Evolutionary conservation across 2,329 filamentous ascomycete species (phyloP), one percentile per base, ranked within the genome.

Genomic region (Aspergillus unguis): DNA sequence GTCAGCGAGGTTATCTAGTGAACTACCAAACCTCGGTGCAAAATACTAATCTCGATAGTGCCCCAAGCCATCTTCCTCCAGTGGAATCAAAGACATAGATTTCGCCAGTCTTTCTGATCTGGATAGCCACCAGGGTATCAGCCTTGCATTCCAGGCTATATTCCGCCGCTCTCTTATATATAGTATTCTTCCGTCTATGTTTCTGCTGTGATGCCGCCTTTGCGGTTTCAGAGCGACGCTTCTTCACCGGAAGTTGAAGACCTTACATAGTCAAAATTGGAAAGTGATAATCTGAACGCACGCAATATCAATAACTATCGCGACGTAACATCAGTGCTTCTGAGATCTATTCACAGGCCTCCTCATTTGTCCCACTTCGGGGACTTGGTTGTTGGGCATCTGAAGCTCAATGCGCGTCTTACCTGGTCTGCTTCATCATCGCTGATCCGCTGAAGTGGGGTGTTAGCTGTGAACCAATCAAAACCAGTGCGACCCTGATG

Each of bases 401-500:
- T 6, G 32, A 33, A 33, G 32, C 8, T 33, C 32, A 33, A 33
- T 7, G 32, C 32, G 7, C 4, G 32, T 33, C 32, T 33, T 33
- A 33, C 10, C 32, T 3, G 3, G 32, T 33, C 32, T 33, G 32
- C 32, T 33, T 33, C 32, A 33, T 33, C 32, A 33, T 33, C 32
- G 5, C 32, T 33, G 32, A 33, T 33, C 32, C 11, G 5, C 32
- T 8, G 32, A 33, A 33, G 32, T 33, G 32, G 32, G 32, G 32
- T 33, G 32, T 33, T 5, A 33, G 32, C 3, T 33, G 32, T 33
- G 32, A 33, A 33, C 32, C 11, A 11, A 33, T 33, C 32, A 33
- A 4, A 5, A 33, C 7, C 32, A 33, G 32, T 6, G 49, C 55
- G 1, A 61, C 48, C 1, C 53, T 69, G 3, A 68, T 65, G 5